phyloP scores from a whole-genome alignment of 75 land plant genomes.

The Picea glauca region DNA sequence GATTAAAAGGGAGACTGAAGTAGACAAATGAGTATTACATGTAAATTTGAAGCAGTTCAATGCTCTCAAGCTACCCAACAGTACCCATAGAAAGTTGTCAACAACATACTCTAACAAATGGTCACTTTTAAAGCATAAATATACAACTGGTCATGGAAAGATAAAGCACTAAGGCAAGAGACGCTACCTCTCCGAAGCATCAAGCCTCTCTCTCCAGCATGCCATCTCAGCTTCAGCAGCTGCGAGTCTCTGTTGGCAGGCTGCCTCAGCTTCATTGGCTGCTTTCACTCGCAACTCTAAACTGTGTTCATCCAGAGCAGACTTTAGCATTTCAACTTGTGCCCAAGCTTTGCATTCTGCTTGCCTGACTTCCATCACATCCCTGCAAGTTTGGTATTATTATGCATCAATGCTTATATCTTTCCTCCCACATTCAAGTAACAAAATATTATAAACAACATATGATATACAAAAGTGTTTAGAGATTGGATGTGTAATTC shows the following conservation, averaged over 20 bases:
- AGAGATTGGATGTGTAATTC: too few species aligned
- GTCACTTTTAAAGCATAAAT: background rate
- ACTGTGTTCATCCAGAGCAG: constrained; percentile 80
- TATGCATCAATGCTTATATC: too few species aligned
- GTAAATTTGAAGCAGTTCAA: too few species aligned
- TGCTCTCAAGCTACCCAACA: background rate
- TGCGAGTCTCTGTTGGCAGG: constrained; percentile 80
- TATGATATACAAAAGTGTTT: too few species aligned
- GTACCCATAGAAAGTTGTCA: background rate
- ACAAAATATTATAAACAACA: too few species aligned
- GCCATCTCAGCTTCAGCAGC: constrained; percentile 87
- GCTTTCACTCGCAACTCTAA: constrained; percentile 89
- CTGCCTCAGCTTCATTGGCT: constrained; percentile 89
- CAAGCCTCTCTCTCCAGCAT: constrained; percentile 64
- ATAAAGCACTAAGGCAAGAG: background rate
- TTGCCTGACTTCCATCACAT: constrained; percentile 68
- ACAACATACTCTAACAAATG: background rate
- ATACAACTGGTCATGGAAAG: background rate
- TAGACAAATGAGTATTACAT: too few species aligned
- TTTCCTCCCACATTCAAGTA: too few species aligned
- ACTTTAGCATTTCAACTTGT: constrained; percentile 66
- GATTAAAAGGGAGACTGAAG: too few species aligned
- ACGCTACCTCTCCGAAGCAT: constrained; percentile 79
- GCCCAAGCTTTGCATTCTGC: constrained; percentile 71
- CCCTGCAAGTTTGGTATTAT: constrained; percentile 30